phyloP scores from a whole-genome alignment of 2,329 filamentous ascomycete species.

The Botryosphaeria dothidea region DNA sequence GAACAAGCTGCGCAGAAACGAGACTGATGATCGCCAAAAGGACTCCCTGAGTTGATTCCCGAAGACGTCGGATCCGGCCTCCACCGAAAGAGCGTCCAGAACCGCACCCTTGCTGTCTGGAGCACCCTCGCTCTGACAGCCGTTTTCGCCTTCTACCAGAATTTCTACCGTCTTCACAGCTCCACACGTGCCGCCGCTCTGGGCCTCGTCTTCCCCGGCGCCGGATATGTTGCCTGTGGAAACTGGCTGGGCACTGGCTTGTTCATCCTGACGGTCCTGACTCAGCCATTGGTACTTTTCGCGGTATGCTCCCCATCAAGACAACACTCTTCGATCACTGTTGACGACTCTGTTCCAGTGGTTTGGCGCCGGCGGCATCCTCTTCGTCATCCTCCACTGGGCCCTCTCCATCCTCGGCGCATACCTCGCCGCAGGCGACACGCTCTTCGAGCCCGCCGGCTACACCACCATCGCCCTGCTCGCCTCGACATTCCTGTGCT shows the following conservation, averaged over 20 bases:
- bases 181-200: slow-evolving; percentile 20
- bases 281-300: slow-evolving; percentile 22
- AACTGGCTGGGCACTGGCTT: slow-evolving; percentile 20
- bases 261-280: slow-evolving; percentile 20
- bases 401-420: slow-evolving; percentile 8
- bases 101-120: not conserved
- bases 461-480: not conserved
- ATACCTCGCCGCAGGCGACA: slow-evolving; percentile 18
- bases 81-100: not conserved
- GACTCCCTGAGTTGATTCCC: not conserved
- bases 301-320: not conserved
- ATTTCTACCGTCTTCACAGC: not conserved
- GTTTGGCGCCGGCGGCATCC: slow-evolving; percentile 25
- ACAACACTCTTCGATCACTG: not conserved
- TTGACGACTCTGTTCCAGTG: not conserved
- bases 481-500: not conserved
- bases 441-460: slow-evolving; percentile 20
- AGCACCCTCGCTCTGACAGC: not conserved
- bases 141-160: not conserved
- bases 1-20: not conserved
- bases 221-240: slow-evolving; percentile 23
- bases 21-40: not conserved
- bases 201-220: slow-evolving; percentile 24
- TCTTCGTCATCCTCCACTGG: slow-evolving; percentile 23
- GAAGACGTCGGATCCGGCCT: not conserved